Base-by-base conservation (phyloP, 2,329 filamentous ascomycete species). In the Microdochium nivale region DNA sequence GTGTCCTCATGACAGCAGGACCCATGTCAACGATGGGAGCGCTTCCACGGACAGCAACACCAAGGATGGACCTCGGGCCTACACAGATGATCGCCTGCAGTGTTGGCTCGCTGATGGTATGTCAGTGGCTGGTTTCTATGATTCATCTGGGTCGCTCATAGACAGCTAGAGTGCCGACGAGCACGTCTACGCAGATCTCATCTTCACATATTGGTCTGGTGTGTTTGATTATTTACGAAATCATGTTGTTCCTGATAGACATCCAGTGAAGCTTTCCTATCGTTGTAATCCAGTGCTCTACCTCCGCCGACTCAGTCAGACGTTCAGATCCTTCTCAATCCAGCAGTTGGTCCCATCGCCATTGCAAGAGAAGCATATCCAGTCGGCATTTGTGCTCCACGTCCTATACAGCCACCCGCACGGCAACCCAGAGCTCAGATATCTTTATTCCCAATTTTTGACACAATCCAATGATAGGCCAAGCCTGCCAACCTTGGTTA, bases 81-180 rank as follows among this genome's bases (percentile, higher is more conserved):
- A n/a, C n/a, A n/a, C n/a, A n/a, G 53, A 56, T 11, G n/a, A 49
- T 11, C 43, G 43, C 13, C 53, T 59, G 14, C 52, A 50, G 30
- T 5, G n/a, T 19, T 59, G 57, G 57, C 37, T 48, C 7, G 19
- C 27, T 23, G 51, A 53, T 37, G 21, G 25, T 16, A 51, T 51
- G 25, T 49, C 52, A 9, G 43, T 58, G n/a, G 43, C 33, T 2
- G 49, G 19, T 2, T 59, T 59, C 21, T 21, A 48, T 33, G 52
- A 55, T 24, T 30, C 8, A 5, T 25, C 51, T n/a, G 54, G 51
- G 33, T 33, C 43, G 4, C 11, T 23, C 43, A 8, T 3, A 11
- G 23, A 25, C 23, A 8, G 7, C 43, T 11, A 19, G 11, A 14
- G 4, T 16, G n/a, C 19, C 21, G n/a, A 14, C 43, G n/a, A 14